These are phyloP conservation scores for Fraxinus cuspidata DNA, from an alignment of 257 asterid genomes.

Conservation along the genomic window DNA sequence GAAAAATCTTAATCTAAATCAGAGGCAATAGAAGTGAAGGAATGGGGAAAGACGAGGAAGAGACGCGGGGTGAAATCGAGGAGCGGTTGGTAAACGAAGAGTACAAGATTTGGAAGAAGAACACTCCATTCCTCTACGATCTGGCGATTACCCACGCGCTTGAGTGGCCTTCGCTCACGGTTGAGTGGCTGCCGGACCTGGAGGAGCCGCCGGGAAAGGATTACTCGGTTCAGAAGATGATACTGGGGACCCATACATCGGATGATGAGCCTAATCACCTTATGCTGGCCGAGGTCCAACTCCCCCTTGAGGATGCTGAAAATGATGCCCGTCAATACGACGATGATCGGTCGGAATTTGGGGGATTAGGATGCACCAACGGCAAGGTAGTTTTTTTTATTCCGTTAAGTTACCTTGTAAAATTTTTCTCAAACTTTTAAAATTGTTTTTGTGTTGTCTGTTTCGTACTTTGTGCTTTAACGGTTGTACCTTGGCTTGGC, in stretches of 20 bases:
- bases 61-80: slow-evolving; percentile 83
- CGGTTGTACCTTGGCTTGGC: background rate
- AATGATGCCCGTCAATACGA: slow-evolving; percentile 74
- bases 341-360: slow-evolving; percentile 73
- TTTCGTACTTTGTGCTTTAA: background rate
- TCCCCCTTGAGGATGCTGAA: slow-evolving; percentile 83
- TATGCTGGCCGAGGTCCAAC: slow-evolving; percentile 89
- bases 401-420: no score
- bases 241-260: slow-evolving; percentile 90
- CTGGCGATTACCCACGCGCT: slow-evolving; percentile 85
- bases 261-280: slow-evolving; percentile 91
- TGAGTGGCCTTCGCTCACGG: slow-evolving; percentile 96
- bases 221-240: slow-evolving; percentile 86
- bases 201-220: slow-evolving; percentile 94
- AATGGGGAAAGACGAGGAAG: slow-evolving; percentile 94
- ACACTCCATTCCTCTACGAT: slow-evolving; percentile 92
- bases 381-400: slow-evolving; percentile 60
- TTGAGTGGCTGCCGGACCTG: slow-evolving; percentile 92
- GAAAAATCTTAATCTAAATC: background rate
- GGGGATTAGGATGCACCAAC: slow-evolving; percentile 85
- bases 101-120: slow-evolving; percentile 98
- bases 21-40: background rate
- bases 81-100: slow-evolving; percentile 87
- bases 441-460: background rate
- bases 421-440: no score